These are phyloP conservation scores for Elsinoe fawcettii DNA, from an alignment of 2,329 filamentous ascomycete species.

Conservation along the genomic window DNA sequence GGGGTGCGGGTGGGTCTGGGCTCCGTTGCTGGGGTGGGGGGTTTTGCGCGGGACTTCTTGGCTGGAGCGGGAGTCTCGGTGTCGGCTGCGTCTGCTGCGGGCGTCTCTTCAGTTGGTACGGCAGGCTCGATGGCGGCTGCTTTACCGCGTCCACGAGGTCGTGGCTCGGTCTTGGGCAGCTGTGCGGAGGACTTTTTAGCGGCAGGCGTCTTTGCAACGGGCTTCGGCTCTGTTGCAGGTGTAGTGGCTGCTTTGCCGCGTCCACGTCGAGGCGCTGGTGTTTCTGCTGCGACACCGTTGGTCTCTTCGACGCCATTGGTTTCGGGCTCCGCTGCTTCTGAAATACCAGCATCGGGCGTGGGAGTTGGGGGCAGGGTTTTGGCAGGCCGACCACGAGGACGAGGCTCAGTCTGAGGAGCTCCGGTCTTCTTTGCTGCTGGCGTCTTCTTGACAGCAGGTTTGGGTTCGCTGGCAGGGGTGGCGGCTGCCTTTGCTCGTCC, in stretches of 20 bases:
- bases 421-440: background rate
- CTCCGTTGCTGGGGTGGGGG: background rate
- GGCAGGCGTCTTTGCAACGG: background rate
- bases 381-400: background rate
- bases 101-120: background rate
- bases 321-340: background rate
- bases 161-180: slow-evolving; percentile 2
- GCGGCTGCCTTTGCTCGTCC: background rate
- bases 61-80: background rate
- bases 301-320: background rate
- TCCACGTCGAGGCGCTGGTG: background rate
- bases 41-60: background rate
- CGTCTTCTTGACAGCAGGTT: background rate
- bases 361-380: background rate
- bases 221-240: slow-evolving; percentile 1
- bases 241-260: background rate
- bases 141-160: background rate
- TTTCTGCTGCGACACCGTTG: background rate
- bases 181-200: background rate
- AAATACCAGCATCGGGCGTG: background rate
- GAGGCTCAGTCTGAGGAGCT: background rate
- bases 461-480: background rate
- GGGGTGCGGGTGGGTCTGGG: background rate
- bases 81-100: background rate
- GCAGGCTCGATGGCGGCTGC: background rate